A percentile compares a stretch with the other conserved stretches of the same genome.
Evolutionary conservation across 2,329 filamentous ascomycete genomes (phyloP).

Genomic region (Kalmusia sp.): DNA sequence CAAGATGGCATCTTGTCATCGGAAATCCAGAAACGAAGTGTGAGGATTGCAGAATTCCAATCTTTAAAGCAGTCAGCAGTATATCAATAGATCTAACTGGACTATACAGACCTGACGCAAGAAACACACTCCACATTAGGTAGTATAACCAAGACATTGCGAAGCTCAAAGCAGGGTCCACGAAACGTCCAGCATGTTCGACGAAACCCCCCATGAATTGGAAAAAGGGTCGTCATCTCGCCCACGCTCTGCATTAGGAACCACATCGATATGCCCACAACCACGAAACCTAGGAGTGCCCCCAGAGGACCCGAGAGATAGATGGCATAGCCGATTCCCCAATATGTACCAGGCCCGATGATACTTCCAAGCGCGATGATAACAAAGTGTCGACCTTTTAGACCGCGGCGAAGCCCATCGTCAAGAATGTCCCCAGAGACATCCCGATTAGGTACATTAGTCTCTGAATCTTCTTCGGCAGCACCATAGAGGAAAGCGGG

Average conservation of each 20-base stretch:
- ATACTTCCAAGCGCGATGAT: not conserved
- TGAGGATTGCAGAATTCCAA: not conserved
- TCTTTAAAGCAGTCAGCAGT: not conserved
- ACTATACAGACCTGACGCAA: not conserved
- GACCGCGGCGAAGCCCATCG: not conserved
- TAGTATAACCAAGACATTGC: not conserved
- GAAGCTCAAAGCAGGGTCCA: not conserved
- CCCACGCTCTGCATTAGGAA: not conserved
- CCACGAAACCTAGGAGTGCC: not conserved
- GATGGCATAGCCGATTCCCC: not conserved
- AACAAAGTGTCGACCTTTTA: conserved; percentile 1
- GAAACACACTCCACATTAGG: not conserved
- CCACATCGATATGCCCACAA: conserved; percentile 5
- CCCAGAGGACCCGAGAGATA: conserved; percentile 3
- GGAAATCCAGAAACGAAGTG: not conserved
- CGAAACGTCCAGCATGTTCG: not conserved
- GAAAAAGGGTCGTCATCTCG: not conserved
- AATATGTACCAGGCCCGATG: not conserved
- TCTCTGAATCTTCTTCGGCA: not conserved
- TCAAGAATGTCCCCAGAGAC: not conserved
- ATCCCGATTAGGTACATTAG: not conserved
- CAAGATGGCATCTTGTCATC: not conserved
- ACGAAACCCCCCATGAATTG: not conserved
- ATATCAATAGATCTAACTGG: not conserved
- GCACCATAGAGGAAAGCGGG: not conserved